Evolutionary conservation across 2,329 filamentous ascomycete genomes (phyloP).

Genomic region (Coleophoma eucalyptorum): DNA sequence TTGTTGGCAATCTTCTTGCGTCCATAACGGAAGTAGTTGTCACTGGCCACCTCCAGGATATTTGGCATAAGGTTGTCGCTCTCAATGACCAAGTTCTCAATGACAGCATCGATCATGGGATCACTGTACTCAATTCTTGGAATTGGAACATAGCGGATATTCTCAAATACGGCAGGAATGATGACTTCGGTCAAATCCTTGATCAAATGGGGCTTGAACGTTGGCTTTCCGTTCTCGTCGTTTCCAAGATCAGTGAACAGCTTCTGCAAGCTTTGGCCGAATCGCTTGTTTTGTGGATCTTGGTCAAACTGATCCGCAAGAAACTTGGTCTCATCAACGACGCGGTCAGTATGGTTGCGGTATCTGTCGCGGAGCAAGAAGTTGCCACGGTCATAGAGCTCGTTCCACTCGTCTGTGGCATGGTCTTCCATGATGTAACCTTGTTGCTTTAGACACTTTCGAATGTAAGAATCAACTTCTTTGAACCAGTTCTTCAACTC

Average conservation of each 20-base stretch:
- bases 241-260: constrained; percentile 89
- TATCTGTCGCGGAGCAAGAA: constrained; percentile 89
- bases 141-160: constrained; percentile 83
- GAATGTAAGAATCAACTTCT: constrained; percentile 70
- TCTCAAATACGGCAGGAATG: constrained; percentile 77
- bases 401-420: constrained; percentile 78
- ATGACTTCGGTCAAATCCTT: constrained; percentile 89
- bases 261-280: constrained; percentile 72
- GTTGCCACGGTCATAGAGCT: constrained; percentile 78
- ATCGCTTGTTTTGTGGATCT: constrained; percentile 81
- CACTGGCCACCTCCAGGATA: constrained; percentile 78
- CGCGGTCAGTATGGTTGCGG: constrained; percentile 75
- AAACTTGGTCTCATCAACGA: constrained; percentile 89
- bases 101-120: constrained; percentile 75
- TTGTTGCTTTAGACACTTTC: constrained; percentile 80
- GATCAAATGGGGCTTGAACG: constrained; percentile 89
- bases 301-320: constrained; percentile 83
- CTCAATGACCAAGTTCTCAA: constrained; percentile 94
- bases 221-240: constrained; percentile 76
- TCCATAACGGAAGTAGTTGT: constrained; percentile 94
- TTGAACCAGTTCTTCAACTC: constrained; percentile 91
- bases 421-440: constrained; percentile 84
- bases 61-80: constrained; percentile 97
- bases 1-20: constrained; percentile 82
- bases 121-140: constrained; percentile 94